Conservation (phyloP, 2,329 filamentous ascomycete genomes). For the Trichoderma gracile region DNA sequence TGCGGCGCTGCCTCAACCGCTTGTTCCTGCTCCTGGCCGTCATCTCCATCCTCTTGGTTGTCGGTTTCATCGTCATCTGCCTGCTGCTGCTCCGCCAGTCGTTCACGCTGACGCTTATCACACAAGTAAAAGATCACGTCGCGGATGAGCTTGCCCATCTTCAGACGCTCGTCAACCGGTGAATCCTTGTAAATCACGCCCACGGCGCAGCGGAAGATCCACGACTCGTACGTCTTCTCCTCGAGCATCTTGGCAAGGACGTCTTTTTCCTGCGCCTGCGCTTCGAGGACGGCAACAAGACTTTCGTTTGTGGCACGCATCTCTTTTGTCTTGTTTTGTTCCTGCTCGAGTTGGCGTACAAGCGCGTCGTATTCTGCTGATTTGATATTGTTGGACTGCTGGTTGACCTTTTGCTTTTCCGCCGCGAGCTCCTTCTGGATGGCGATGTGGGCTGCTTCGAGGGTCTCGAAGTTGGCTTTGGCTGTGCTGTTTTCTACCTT, state of each 20-base stretch:
- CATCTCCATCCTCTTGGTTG: not conserved
- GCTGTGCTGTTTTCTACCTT: too few species aligned
- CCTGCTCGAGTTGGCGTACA: not conserved
- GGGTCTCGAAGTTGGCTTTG: not conserved
- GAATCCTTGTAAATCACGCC: slow-evolving; percentile 8
- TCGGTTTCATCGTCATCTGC: not conserved
- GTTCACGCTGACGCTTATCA: not conserved
- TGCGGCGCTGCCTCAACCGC: not conserved
- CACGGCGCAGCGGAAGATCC: slow-evolving; percentile 19
- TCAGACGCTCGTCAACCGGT: not conserved
- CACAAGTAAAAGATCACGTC: not conserved
- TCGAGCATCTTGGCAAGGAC: not conserved
- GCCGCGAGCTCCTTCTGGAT: not conserved
- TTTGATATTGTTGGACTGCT: not conserved
- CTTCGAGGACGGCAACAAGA: not conserved
- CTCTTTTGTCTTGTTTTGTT: not conserved
- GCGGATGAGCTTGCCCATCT: not conserved
- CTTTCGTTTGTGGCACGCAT: not conserved
- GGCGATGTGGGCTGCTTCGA: not conserved
- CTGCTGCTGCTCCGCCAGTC: not conserved
- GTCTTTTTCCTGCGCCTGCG: not conserved
- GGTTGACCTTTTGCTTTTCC: not conserved
- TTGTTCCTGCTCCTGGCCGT: too few species aligned
- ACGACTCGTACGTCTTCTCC: slow-evolving; percentile 5
- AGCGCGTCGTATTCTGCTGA: too few species aligned